Evolutionary conservation across 2,329 filamentous ascomycete species (phyloP), one percentile per base, ranked within the genome.

Genomic region (Fusarium humuli): DNA sequence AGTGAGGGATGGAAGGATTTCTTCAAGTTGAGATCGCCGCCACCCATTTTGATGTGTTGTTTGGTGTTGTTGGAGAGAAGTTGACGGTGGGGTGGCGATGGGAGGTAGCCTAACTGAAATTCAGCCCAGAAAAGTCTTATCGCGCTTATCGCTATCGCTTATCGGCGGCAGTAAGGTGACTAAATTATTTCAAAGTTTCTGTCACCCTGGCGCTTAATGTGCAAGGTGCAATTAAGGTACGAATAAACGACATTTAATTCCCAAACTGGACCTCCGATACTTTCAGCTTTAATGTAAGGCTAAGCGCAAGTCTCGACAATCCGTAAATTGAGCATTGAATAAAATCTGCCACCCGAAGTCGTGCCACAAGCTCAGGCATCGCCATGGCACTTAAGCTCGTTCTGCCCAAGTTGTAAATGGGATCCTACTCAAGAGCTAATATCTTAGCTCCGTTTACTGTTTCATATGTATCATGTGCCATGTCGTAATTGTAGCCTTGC

Each of bases 11-110:
- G 95, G 90, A 95, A 99, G 85, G 93, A 92, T 82, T 94, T 94
- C 83, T 98, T 98, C 75, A 97, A 83, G 78, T 98, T 98, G 77
- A 99, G 88, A 86, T 98, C 94, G 78, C 94, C 94, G 79, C 94
- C 93, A 78, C 94, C 94, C 92, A 97, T 97, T 37, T 29, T 55
- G 71, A 82, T 92, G 83, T 42, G 29, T 11, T 37, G 27, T 47
- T 47, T 16, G 22, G 6, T 44, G 23, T 44, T 72, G 63, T 16
- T 4, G 30, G n/a, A 56, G 48, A 30, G 47, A 25, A 20, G 22
- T 40, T 12, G 42, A 42, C 37, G 50, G 62, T 55, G 57, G 59
- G 60, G 73, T 75, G 73, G 73, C 73, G 40, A 73, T 61, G 58
- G 57, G 53, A 70, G 68, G 57, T 52, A 61, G 20, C 40, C 44